These are phyloP conservation scores for Colletotrichum echinochloae DNA, from an alignment of 2,329 filamentous ascomycete genomes.

Conservation along the genomic window DNA sequence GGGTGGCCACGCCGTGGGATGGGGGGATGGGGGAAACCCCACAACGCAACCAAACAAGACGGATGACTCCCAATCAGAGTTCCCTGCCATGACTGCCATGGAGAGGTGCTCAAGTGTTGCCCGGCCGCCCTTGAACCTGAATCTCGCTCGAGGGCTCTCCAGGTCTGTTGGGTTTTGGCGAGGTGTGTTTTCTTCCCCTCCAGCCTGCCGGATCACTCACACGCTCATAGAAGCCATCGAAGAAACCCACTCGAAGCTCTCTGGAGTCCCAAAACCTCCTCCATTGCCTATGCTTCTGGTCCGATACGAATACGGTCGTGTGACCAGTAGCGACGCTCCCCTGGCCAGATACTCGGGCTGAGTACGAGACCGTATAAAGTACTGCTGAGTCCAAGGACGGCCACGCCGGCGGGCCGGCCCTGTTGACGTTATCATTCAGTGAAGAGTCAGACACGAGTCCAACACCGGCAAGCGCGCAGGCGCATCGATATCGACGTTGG, in stretches of 20 bases:
- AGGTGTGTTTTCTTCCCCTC: not conserved
- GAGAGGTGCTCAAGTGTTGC: slow-evolving; percentile 28
- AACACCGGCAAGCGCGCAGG: not conserved
- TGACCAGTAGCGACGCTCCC: slow-evolving; percentile 8
- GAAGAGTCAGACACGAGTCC: not conserved
- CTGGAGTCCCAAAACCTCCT: not conserved
- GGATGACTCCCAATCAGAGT: not conserved
- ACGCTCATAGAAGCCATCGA: not conserved
- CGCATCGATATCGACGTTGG: not conserved
- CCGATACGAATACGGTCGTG: not conserved
- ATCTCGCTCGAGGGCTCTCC: slow-evolving; percentile 4
- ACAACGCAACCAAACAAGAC: not conserved
- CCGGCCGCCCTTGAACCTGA: slow-evolving; percentile 2
- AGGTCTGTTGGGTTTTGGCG: not conserved
- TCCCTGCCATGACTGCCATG: no score
- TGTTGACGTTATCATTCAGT: not conserved
- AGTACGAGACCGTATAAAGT: not conserved
- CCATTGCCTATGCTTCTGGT: not conserved
- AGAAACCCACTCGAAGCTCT: slow-evolving; percentile 4
- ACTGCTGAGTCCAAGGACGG: not conserved
- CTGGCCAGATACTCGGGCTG: not conserved
- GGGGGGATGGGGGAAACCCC: slow-evolving; percentile 3
- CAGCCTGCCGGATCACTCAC: slow-evolving; percentile 20
- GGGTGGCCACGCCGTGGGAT: slow-evolving; percentile 13
- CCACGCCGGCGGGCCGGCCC: not conserved